A percentile compares a stretch with the other conserved stretches of the same genome.
phyloP scores from a whole-genome alignment of 2,329 filamentous ascomycete species.

The Diplodia seriata region DNA sequence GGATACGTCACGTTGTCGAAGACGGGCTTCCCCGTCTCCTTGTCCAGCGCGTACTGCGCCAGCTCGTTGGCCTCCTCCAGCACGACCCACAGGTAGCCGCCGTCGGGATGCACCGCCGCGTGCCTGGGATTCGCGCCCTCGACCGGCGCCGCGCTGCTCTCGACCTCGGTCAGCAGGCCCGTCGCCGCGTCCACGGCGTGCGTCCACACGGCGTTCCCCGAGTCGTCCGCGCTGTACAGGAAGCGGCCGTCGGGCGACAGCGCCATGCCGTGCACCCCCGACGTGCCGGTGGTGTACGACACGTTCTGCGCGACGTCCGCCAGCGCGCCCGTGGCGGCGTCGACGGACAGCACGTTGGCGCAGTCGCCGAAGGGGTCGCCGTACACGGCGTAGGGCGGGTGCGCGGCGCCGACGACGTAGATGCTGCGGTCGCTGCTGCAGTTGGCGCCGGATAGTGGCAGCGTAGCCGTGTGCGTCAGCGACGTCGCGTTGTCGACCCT shows the following conservation, averaged over 20 bases:
- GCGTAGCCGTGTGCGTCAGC: constrained; percentile 5
- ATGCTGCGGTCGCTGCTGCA: constrained; percentile 23
- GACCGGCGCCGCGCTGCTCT: constrained; percentile 35
- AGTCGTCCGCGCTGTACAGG: constrained; percentile 44
- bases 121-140: constrained; percentile 40
- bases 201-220: constrained; percentile 44
- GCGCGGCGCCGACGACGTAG: background rate
- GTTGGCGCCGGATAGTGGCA: constrained; percentile 7
- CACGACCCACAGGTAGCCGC: constrained; percentile 41
- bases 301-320: constrained; percentile 16
- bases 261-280: constrained; percentile 41
- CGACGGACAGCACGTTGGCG: constrained; percentile 27
- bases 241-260: constrained; percentile 39
- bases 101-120: constrained; percentile 41
- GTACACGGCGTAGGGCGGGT: constrained; percentile 26
- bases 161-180: constrained; percentile 35
- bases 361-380: constrained; percentile 30
- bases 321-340: constrained; percentile 5
- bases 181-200: constrained; percentile 39
- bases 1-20: constrained; percentile 35
- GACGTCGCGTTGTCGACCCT: constrained; percentile 18
- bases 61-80: constrained; percentile 40
- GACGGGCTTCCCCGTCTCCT: constrained; percentile 21
- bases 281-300: constrained; percentile 3
- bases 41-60: constrained; percentile 39